These are phyloP conservation scores for Saksenaea oblongispora DNA, from an alignment of 371 early-diverging fungal species.

Conservation along the genomic window DNA sequence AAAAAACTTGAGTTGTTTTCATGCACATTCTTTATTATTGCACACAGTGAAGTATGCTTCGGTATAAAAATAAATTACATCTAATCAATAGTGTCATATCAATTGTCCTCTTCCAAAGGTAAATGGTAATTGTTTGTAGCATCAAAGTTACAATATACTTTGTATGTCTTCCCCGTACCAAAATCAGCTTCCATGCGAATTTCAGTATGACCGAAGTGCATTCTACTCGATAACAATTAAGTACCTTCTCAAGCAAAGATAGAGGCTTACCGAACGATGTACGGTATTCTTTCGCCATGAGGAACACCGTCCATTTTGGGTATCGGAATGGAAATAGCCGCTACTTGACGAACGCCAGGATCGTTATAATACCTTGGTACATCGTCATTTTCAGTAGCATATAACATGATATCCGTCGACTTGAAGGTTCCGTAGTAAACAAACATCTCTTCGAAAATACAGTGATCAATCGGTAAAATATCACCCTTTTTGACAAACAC, in stretches of 20 bases:
- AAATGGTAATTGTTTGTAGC: constrained; percentile 23
- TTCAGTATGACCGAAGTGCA: constrained; percentile 53
- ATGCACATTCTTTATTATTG: no score
- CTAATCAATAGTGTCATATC: no score
- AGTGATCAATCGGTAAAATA: constrained; percentile 42
- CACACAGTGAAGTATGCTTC: no score
- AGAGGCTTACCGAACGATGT: constrained; percentile 37
- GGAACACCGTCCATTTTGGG: constrained; percentile 33
- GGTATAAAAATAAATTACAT: no score
- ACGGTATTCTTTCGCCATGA: constrained; percentile 39
- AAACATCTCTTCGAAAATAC: constrained; percentile 49
- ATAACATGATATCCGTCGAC: constrained; percentile 46
- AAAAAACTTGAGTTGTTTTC: no score
- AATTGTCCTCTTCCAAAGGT: not conserved
- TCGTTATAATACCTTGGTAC: constrained; percentile 45
- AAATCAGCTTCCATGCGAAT: constrained; percentile 54
- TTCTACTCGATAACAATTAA: constrained; percentile 21
- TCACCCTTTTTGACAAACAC: constrained; percentile 45
- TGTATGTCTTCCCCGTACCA: constrained; percentile 37
- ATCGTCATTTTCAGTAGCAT: constrained; percentile 39
- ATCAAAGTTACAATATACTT: constrained; percentile 45
- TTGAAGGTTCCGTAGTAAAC: constrained; percentile 48
- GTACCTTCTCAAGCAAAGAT: not conserved
- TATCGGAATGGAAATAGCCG: constrained; percentile 48
- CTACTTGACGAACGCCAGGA: constrained; percentile 37